Percentiles rank a stretch among this genome's conserved stretches.
Conservation (phyloP, 495 filamentous ascomycete species). For the Apodospora peruviana region DNA sequence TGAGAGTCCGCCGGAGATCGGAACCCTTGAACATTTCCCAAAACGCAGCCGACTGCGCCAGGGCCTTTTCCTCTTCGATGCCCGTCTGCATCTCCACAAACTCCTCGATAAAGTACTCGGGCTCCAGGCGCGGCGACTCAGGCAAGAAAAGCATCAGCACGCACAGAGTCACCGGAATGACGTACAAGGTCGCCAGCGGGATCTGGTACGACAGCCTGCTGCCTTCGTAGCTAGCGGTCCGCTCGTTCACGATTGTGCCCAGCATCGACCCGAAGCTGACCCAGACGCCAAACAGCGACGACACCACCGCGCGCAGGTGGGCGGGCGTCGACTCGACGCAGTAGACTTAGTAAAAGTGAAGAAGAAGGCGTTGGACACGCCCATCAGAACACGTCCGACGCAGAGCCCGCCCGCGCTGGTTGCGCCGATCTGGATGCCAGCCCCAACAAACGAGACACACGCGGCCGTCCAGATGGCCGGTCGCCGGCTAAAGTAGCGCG, state of each 20-base stretch:
- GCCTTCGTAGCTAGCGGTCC: not conserved
- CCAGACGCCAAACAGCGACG: slow-evolving; percentile 26
- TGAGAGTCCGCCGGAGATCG: slow-evolving; percentile 28
- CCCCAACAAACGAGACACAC: slow-evolving; percentile 33
- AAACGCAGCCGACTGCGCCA: slow-evolving; percentile 24
- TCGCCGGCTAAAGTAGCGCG: slow-evolving; percentile 42
- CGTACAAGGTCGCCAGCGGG: slow-evolving; percentile 49
- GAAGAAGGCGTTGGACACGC: slow-evolving; percentile 47
- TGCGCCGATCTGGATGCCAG: slow-evolving; percentile 44
- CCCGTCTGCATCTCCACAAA: slow-evolving; percentile 33
- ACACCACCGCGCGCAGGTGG: slow-evolving; percentile 33
- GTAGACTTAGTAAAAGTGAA: slow-evolving; percentile 44
- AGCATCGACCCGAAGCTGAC: not conserved
- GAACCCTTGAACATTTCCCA: slow-evolving; percentile 34
- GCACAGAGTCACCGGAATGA: slow-evolving; percentile 45
- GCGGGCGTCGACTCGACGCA: slow-evolving; percentile 30
- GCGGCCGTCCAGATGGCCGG: slow-evolving; percentile 40
- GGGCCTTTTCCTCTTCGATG: slow-evolving; percentile 32
- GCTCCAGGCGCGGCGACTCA: slow-evolving; percentile 50
- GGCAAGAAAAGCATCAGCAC: slow-evolving; percentile 51
- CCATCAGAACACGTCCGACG: slow-evolving; percentile 44
- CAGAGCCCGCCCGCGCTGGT: slow-evolving; percentile 36
- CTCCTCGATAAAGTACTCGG: slow-evolving; percentile 24
- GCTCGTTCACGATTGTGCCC: not conserved
- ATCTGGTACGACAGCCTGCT: slow-evolving; percentile 2